Evolutionary conservation across 2,329 filamentous ascomycete species (phyloP).

Genomic region (Graphiopsis chlorocephala): DNA sequence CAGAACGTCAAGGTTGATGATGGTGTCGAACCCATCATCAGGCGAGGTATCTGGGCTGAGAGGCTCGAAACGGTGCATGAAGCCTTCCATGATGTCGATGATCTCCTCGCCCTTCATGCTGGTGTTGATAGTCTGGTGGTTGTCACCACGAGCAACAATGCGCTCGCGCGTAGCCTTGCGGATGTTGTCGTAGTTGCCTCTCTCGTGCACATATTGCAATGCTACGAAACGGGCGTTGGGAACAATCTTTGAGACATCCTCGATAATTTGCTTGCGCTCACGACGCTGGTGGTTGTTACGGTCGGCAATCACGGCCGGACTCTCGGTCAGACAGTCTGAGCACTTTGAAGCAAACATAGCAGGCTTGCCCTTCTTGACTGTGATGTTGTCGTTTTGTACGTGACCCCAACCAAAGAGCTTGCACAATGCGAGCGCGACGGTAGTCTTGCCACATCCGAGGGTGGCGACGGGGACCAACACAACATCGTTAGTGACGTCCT

Average conservation of each 20-base stretch:
- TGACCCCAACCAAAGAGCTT: conserved; percentile 90
- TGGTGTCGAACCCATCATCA: conserved; percentile 75
- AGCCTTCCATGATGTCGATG: conserved; percentile 90
- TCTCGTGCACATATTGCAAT: conserved; percentile 81
- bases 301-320: conserved; percentile 80
- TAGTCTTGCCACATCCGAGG: conserved; percentile 96
- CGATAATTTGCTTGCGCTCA: conserved; percentile 83
- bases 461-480: conserved; percentile 89
- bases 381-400: conserved; percentile 95
- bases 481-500: conserved; percentile 63
- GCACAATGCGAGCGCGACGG: conserved; percentile 74
- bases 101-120: conserved; percentile 73
- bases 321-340: conserved; percentile 60
- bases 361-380: conserved; percentile 69
- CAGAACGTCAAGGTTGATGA: conserved; percentile 80
- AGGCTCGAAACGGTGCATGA: conserved; percentile 80
- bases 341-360: conserved; percentile 73
- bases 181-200: conserved; percentile 66
- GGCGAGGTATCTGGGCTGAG: conserved; percentile 65
- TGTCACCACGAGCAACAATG: conserved; percentile 83
- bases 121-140: conserved; percentile 96
- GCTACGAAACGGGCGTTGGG: conserved; percentile 72
- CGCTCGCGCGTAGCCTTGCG: conserved; percentile 72
- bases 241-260: conserved; percentile 65
- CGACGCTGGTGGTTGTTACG: conserved; percentile 89